Base-by-base conservation (phyloP, 148 eudicot species). In the Vaccinium corymbosum region DNA sequence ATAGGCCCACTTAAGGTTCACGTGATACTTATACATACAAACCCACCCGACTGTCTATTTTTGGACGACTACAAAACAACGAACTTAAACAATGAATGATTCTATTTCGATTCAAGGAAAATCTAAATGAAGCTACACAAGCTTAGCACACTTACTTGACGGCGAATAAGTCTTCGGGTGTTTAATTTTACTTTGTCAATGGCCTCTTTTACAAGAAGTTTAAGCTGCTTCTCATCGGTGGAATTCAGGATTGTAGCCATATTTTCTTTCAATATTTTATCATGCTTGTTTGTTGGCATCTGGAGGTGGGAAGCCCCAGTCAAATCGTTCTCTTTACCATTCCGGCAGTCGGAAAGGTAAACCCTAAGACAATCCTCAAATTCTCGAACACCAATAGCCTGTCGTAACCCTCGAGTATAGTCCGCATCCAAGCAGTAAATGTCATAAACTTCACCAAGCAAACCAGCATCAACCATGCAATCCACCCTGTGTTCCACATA, bases 311-410 rank as follows among this genome's bases (percentile, higher is more conserved):
- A 52, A 29, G 17, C 86, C 51, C 53, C 78, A 59, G 48, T 83
- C 50, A 64, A 76, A 82, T 78, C 80, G 35, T 73, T 13, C 48
- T 38, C 78, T 46, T 85, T 61, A 59, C 70, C 49, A 83, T 78
- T 68, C 86, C 80, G 88, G 51, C 49, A 71, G 82, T 90, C 87
- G 52, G 56, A 73, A 52, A 78, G 81, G 87, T 83, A 86, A 73
- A 78, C 90, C 79, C 78, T 85, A 73, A 97, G 83, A 85, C 92
- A 94, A 66, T 92, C 96, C 85, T 90, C 97, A 80, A 97, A 97
- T 83, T 97, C 99, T 76, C 95, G 85, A 4, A 97, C 97, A 80
- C 99, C 99, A 77, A 97, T 94, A 81, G 98, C 97, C 89, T 97
- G 99, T n/a, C 92, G 90, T 74, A 97, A 87, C 64, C 99, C 99